Evolutionary conservation across 2,329 filamentous ascomycete genomes (phyloP).

Genomic region (Exophiala xenobiotica): DNA sequence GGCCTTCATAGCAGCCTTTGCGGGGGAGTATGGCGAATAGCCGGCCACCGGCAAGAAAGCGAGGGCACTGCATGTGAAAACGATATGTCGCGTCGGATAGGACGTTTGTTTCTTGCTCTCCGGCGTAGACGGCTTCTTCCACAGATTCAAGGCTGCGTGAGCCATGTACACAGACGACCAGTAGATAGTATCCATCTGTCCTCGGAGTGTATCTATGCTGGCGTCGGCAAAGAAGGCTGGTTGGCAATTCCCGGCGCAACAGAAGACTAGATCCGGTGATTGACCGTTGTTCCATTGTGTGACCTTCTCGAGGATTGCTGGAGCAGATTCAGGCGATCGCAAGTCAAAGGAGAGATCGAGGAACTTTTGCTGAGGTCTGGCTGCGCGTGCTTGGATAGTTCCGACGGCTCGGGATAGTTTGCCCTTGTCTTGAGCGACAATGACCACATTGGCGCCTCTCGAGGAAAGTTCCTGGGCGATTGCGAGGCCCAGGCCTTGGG

Average conservation of each 20-base stretch:
- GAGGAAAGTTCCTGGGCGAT: constrained; percentile 71
- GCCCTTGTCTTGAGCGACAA: constrained; percentile 73
- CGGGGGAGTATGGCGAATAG: constrained; percentile 78
- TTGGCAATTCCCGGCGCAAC: constrained; percentile 71
- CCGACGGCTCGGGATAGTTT: constrained; percentile 72
- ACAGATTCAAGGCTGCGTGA: constrained; percentile 72
- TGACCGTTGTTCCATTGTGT: constrained; percentile 73
- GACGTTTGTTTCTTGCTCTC: constrained; percentile 30
- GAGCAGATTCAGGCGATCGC: constrained; percentile 66
- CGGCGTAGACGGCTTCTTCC: constrained; percentile 54
- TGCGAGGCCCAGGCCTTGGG: constrained; percentile 84
- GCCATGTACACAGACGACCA: constrained; percentile 84
- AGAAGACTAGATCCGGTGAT: constrained; percentile 85
- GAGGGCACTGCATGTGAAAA: constrained; percentile 79
- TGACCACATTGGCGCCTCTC: constrained; percentile 82
- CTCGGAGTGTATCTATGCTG: constrained; percentile 63
- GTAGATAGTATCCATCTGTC: constrained; percentile 91
- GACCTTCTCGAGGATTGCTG: constrained; percentile 67
- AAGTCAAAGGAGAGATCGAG: constrained; percentile 82
- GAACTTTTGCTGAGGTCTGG: constrained; percentile 72
- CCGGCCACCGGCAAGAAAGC: constrained; percentile 77
- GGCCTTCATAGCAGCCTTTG: constrained; percentile 80
- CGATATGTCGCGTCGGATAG: constrained; percentile 67
- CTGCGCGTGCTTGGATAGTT: constrained; percentile 60
- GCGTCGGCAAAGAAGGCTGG: constrained; percentile 78